phyloP scores from a whole-genome alignment of 2,329 filamentous ascomycete genomes.

The Dactylonectria macrodidyma region DNA sequence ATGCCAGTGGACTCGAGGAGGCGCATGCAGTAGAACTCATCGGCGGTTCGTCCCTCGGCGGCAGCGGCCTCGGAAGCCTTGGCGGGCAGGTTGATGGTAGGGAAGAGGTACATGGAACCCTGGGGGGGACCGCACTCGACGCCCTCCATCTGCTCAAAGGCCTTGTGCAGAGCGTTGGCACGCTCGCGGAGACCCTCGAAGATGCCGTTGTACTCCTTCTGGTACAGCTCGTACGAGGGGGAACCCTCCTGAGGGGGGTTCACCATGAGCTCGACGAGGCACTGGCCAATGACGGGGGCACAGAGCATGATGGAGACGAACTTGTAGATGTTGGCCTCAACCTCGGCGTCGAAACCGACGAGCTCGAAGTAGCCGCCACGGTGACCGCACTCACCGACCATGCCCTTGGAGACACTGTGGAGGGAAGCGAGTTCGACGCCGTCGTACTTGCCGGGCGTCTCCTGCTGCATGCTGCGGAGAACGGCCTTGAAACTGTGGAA shows the following conservation, averaged over 20 bases:
- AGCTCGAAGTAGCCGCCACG: constrained; percentile 98
- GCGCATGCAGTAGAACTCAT: constrained; percentile 95
- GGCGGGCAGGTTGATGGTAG: constrained; percentile 84
- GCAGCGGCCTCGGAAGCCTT: constrained; percentile 84
- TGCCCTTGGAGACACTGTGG: constrained; percentile 96
- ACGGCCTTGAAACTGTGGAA: constrained; percentile 97
- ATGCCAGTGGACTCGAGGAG: constrained; percentile 95
- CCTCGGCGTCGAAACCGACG: constrained; percentile 86
- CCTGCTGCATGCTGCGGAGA: constrained; percentile 84
- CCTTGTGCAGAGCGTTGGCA: constrained; percentile 88
- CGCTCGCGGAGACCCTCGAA: constrained; percentile 83
- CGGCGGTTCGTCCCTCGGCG: constrained; percentile 80
- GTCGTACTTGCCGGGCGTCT: constrained; percentile 83
- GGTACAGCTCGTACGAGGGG: constrained; percentile 87
- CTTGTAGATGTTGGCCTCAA: constrained; percentile 97
- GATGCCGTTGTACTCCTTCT: constrained; percentile 87
- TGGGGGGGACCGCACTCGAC: constrained; percentile 92
- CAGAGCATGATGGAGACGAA: constrained; percentile 98
- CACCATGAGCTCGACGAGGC: constrained; percentile 97
- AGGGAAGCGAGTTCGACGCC: constrained; percentile 90
- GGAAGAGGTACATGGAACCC: constrained; percentile 99
- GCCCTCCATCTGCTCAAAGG: constrained; percentile 95
- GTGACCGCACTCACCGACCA: constrained; percentile 99
- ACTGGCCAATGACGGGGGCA: constrained; percentile 95
- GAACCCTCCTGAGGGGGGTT: constrained; percentile 91